Evolutionary conservation across 2,329 filamentous ascomycete genomes (phyloP).

Genomic region (Orbilia blumenaviensis): DNA sequence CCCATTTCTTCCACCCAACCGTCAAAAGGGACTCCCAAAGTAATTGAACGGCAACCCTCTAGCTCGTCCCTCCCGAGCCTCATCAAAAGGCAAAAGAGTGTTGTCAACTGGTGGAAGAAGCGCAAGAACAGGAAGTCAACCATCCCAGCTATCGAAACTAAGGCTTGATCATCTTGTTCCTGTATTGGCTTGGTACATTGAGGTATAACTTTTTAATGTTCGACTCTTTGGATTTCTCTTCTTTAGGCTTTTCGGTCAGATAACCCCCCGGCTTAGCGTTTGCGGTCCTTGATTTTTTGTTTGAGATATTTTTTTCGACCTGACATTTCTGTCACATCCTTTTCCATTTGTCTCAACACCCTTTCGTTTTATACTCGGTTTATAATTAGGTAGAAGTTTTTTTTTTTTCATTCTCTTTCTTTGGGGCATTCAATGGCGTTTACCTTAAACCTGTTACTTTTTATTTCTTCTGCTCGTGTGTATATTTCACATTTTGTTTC

Average conservation of each 20-base stretch:
- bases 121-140: constrained; percentile 52
- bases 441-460: constrained; percentile 14
- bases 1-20: constrained; percentile 31
- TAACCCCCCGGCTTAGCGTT: not conserved
- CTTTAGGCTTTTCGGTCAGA: not conserved
- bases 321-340: constrained; percentile 8
- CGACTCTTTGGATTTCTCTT: constrained; percentile 7
- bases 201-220: constrained; percentile 6
- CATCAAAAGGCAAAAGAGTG: constrained; percentile 45
- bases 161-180: constrained; percentile 21
- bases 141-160: constrained; percentile 27
- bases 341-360: constrained; percentile 12
- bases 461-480: constrained; percentile 2
- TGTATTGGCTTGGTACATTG: not conserved
- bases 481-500: constrained; percentile 18
- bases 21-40: constrained; percentile 25
- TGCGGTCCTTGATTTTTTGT: constrained; percentile 2
- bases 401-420: constrained; percentile 8
- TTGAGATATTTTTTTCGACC: constrained; percentile 21
- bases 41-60: constrained; percentile 45
- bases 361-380: constrained; percentile 7
- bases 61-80: constrained; percentile 47
- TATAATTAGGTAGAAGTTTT: constrained; percentile 44
- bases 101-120: constrained; percentile 52
- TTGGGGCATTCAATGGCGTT: constrained; percentile 53